Base-by-base conservation (phyloP, 768 basidiomycete species). In the Piloderma croceum region DNA sequence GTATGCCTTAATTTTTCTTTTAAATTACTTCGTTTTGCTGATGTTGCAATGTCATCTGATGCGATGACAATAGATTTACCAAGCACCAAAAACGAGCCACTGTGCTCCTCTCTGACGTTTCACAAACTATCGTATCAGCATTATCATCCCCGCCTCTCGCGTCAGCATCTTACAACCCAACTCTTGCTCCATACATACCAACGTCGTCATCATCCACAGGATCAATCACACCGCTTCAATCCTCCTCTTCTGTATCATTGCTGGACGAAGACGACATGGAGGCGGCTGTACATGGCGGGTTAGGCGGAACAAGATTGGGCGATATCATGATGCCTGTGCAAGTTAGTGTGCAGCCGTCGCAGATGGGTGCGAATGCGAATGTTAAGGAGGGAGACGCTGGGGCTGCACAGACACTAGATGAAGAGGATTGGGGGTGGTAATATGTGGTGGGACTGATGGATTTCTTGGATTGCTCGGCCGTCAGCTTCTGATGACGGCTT, bases 71-170 rank as follows among this genome's bases (percentile, higher is more conserved):
- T 45, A 86, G 83, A n/a, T 73, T 85, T 51, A 64, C 76, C 13
- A 83, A 79, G 49, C 69, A 65, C 50, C 80, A 80, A 43, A 83
- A 82, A 59, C 78, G 82, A 17, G 83, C 83, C 0, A 82, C 83
- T 0, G 48, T 74, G 2, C 67, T 86, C 22, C 53, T 86, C 39
- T 73, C 79, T 0, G 83, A 84, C 53, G 73, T 84, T 15, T 79
- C 80, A 5, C 69, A 71, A 45, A 69, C 73, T 29, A 64, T 80
- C 24, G 69, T 69, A 7, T 67, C 72, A 3, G 78, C 71, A 0
- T 54, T 77, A 9, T 40, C 60, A 15, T 57, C 63, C 6, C 66
- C 73, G 2, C 46, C 63, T 11, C 59, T 66, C 1, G 61, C 62
- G n/a, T n/a, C n/a, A 5, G 44, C 61, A 11, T 49, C 68, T 3